Evolutionary conservation across 805 yeast species (phyloP).

Genomic region (Kodamaea kaohsiungensis): DNA sequence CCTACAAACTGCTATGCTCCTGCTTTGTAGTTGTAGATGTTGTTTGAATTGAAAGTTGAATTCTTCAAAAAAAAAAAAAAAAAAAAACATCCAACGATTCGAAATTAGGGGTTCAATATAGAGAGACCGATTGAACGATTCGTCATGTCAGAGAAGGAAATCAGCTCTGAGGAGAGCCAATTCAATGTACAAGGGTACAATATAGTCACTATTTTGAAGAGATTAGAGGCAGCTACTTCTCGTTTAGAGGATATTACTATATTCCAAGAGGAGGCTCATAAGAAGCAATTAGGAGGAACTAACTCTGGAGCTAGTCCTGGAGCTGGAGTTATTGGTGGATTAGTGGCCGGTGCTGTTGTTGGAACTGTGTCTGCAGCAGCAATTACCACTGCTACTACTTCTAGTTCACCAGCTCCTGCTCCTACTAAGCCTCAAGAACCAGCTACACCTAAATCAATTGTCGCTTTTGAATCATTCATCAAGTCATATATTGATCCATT

Average conservation of each 20-base stretch:
- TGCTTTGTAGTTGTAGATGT: not conserved
- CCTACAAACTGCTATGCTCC: not conserved
- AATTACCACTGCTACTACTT: constrained; percentile 10
- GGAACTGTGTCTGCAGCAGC: constrained; percentile 6
- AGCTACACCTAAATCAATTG: constrained; percentile 43
- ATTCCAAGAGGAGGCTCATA: constrained; percentile 63
- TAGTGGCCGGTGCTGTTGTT: not conserved
- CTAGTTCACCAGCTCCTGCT: constrained; percentile 17
- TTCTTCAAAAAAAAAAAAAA: constrained; percentile 3
- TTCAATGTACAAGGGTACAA: constrained; percentile 79
- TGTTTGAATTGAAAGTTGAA: not conserved
- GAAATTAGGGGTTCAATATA: not conserved
- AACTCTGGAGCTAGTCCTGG: not conserved
- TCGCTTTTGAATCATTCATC: constrained; percentile 57
- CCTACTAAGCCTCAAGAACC: constrained; percentile 15
- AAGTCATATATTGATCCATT: constrained; percentile 59
- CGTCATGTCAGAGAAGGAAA: constrained; percentile 23
- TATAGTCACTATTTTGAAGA: constrained; percentile 66
- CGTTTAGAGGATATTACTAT: constrained; percentile 87
- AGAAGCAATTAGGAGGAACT: constrained; percentile 11
- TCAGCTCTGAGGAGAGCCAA: constrained; percentile 39
- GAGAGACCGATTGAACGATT: not conserved
- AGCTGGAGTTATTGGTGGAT: not conserved
- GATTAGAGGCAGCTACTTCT: constrained; percentile 91
- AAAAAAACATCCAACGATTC: constrained; percentile 1